These are phyloP conservation scores for Peronospora farinosa DNA, from an alignment of 352 stramenopile species.

Conservation along the genomic window DNA sequence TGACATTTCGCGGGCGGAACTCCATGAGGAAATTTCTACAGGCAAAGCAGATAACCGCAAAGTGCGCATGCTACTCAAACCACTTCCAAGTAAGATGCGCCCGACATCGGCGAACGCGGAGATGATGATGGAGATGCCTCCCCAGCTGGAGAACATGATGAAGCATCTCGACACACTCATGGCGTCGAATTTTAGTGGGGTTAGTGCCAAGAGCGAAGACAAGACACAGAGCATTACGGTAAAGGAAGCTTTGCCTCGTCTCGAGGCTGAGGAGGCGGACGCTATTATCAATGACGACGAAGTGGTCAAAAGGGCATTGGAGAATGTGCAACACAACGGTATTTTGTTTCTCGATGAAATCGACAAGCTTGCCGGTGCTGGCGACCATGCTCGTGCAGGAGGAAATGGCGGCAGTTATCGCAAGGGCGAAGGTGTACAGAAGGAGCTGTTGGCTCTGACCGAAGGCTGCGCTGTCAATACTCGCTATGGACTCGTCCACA, in stretches of 20 bases:
- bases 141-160: slow-evolving; percentile 80
- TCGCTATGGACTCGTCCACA: slow-evolving; percentile 93
- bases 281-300: slow-evolving; percentile 72
- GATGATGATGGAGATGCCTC: slow-evolving; percentile 84
- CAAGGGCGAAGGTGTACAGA: slow-evolving; percentile 96
- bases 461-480: slow-evolving; percentile 95
- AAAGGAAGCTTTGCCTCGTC: slow-evolving; percentile 60
- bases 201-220: slow-evolving; percentile 14
- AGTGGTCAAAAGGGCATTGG: slow-evolving; percentile 62
- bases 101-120: slow-evolving; percentile 25
- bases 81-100: slow-evolving; percentile 31
- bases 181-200: slow-evolving; percentile 32
- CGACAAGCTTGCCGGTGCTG: slow-evolving; percentile 94
- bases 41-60: slow-evolving; percentile 46
- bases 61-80: slow-evolving; percentile 53
- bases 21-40: slow-evolving; percentile 55
- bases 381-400: slow-evolving; percentile 70
- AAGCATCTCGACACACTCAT: slow-evolving; percentile 63
- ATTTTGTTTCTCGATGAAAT: slow-evolving; percentile 99
- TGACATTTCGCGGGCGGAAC: slow-evolving; percentile 34
- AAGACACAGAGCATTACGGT: slow-evolving; percentile 63
- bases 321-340: slow-evolving; percentile 94
- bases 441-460: slow-evolving; percentile 97
- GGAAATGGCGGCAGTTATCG: slow-evolving; percentile 77
- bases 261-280: slow-evolving; percentile 69